A percentile compares a stretch with the other conserved stretches of the same genome.
Evolutionary conservation across 148 eudicot genomes (phyloP).

Genomic region (Chenopodium formosanum): DNA sequence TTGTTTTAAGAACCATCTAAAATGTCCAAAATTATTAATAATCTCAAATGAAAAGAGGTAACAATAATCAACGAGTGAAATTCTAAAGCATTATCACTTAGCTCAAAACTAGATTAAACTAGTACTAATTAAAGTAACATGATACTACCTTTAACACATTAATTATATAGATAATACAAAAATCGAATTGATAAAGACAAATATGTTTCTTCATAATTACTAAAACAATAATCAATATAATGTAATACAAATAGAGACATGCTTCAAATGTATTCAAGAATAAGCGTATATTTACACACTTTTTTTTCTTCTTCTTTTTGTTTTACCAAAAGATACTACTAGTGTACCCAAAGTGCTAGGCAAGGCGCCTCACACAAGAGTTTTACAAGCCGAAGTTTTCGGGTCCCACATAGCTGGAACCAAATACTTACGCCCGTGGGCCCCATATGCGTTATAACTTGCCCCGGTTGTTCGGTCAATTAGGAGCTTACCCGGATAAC

Average conservation of each 20-base stretch:
- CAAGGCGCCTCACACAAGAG: slow-evolving; percentile 28
- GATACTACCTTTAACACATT: no score
- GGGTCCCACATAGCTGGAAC: slow-evolving; percentile 61
- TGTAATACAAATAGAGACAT: background rate
- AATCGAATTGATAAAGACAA: background rate
- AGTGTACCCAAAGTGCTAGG: background rate
- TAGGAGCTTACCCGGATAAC: slow-evolving; percentile 52
- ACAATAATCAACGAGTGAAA: no score
- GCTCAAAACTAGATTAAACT: no score
- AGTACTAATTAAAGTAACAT: no score
- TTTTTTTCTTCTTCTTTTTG: no score
- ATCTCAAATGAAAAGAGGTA: no score
- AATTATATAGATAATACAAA: no score
- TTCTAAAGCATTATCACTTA: no score
- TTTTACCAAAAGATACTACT: background rate
- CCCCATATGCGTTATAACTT: slow-evolving; percentile 52
- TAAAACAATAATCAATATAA: background rate
- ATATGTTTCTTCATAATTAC: background rate
- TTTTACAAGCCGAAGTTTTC: slow-evolving; percentile 34
- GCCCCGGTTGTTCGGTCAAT: slow-evolving; percentile 42
- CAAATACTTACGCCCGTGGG: slow-evolving; percentile 46
- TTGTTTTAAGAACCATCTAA: no score
- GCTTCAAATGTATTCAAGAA: background rate
- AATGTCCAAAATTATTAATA: no score
- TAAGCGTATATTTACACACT: background rate